These are phyloP conservation scores for Gyromitra esculenta DNA, from an alignment of 2,329 filamentous ascomycete genomes.

Conservation along the genomic window DNA sequence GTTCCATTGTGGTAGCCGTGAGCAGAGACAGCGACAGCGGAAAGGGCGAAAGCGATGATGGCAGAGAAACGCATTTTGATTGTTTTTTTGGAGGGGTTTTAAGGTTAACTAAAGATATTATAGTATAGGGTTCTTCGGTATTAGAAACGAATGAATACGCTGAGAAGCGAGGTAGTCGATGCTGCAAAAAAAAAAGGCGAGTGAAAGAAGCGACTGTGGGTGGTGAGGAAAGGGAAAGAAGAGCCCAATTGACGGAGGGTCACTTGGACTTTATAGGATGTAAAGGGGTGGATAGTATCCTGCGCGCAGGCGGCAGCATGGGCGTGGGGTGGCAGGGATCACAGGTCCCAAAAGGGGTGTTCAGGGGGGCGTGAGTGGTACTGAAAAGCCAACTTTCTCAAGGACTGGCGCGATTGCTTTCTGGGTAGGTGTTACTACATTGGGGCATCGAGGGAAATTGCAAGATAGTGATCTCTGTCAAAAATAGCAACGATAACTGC, in stretches of 20 bases:
- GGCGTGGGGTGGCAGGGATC: slow-evolving; percentile 16
- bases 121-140: slow-evolving; percentile 32
- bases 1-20: slow-evolving; percentile 60
- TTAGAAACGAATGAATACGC: slow-evolving; percentile 55
- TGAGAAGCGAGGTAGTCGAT: slow-evolving; percentile 43
- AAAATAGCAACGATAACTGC: slow-evolving; percentile 48
- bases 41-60: slow-evolving; percentile 62
- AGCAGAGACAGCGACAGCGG: slow-evolving; percentile 57
- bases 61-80: slow-evolving; percentile 74
- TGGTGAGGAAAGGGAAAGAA: slow-evolving; percentile 42
- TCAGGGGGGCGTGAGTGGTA: slow-evolving; percentile 8
- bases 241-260: slow-evolving; percentile 20
- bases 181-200: slow-evolving; percentile 39
- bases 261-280: slow-evolving; percentile 50
- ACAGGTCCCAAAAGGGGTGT: slow-evolving; percentile 24
- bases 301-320: slow-evolving; percentile 27
- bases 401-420: slow-evolving; percentile 13
- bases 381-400: slow-evolving; percentile 15
- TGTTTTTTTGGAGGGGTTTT: slow-evolving; percentile 59
- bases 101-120: slow-evolving; percentile 47
- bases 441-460: slow-evolving; percentile 43
- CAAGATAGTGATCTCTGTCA: slow-evolving; percentile 31
- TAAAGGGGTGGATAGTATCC: slow-evolving; percentile 24
- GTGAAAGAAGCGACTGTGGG: slow-evolving; percentile 55
- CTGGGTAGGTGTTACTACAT: slow-evolving; percentile 37